Base-by-base conservation (phyloP, 2,329 filamentous ascomycete species). In the Talaromyces piceae region DNA sequence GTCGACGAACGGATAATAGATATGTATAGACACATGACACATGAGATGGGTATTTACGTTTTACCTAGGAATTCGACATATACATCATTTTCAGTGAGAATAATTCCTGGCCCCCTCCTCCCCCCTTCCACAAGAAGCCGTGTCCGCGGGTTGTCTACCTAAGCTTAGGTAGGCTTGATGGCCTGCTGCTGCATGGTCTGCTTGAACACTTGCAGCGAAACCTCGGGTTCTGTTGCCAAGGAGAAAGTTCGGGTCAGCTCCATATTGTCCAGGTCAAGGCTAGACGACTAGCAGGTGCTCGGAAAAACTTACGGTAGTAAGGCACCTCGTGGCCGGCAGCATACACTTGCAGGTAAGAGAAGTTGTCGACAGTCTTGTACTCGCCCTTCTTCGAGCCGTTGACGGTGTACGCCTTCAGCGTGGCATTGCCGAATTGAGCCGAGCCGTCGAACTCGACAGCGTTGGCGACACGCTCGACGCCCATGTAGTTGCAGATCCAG, bases 401-500 rank as follows among this genome's bases (percentile, higher is more conserved):
- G 18, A 69, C 67, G 11, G 58, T 59, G 13, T 71, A 62, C n/a
- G 69, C 59, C 39, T 71, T 66, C 57, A 81, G 80, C 1, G 77
- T 77, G 2, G 77, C 75, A 11, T 63, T 57, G 13, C 62, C 65
- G 66, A 82, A 82, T 3, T 64, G 58, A 3, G 65, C 59, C 3
- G 70, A 64, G 26, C 67, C 60, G 5, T 67, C 61, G 60, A 77
- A 76, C 6, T 74, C 65, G 33, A 81, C 69, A 2, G 70, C 70
- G 5, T 80, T 65, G 49, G 73, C 76, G 5, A 75, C 73, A 4
- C 67, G 61, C 58, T 82, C 77, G 44, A 77, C 79, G 9, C 78
- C 79, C 18, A 79, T 67, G 79, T 79, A 82, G 56, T 79, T 78
- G 58, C 76, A 78, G 3, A 73, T 70, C 56, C 74, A 82, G 59